phyloP scores from a whole-genome alignment of 495 filamentous ascomycete species.

The Neurospora pannonica region DNA sequence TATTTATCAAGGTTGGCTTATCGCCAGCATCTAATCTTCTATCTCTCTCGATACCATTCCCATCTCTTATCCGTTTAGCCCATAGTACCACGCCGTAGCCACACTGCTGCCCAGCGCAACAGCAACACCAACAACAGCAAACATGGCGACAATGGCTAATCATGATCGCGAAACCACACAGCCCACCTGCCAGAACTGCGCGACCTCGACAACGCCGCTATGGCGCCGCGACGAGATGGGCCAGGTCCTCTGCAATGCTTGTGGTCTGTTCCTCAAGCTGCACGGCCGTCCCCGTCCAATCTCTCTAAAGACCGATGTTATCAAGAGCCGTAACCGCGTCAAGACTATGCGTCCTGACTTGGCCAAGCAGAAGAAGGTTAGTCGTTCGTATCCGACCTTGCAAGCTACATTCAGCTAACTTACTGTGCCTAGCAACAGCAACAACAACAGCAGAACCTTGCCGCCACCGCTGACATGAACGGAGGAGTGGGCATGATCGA shows the following conservation, averaged over 20 bases:
- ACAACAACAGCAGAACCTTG: constrained; percentile 36
- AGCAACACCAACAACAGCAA: background rate
- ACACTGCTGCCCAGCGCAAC: background rate
- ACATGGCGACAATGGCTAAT: constrained; percentile 37
- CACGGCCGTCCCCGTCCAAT: constrained; percentile 89
- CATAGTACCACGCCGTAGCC: background rate
- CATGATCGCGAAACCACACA: constrained; percentile 56
- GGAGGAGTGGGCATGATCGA: constrained; percentile 33
- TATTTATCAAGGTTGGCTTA: constrained; percentile 15
- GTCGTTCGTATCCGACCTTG: background rate
- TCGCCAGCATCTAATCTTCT: constrained; percentile 24
- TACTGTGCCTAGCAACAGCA: constrained; percentile 1
- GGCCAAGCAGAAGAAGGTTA: constrained; percentile 81
- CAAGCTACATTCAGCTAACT: background rate
- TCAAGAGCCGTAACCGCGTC: constrained; percentile 97
- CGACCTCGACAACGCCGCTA: constrained; percentile 87
- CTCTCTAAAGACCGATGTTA: constrained; percentile 96
- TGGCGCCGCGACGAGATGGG: constrained; percentile 96
- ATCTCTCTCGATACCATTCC: constrained; percentile 1
- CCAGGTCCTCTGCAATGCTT: constrained; percentile 98
- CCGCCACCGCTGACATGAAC: constrained; percentile 46
- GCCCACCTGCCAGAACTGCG: constrained; percentile 97
- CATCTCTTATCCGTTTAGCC: constrained; percentile 2
- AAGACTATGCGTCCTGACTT: constrained; percentile 73
- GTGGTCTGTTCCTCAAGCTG: constrained; percentile 92